phyloP scores from a whole-genome alignment of 1,139 yeast species.

The Debaryomyces sp. region DNA sequence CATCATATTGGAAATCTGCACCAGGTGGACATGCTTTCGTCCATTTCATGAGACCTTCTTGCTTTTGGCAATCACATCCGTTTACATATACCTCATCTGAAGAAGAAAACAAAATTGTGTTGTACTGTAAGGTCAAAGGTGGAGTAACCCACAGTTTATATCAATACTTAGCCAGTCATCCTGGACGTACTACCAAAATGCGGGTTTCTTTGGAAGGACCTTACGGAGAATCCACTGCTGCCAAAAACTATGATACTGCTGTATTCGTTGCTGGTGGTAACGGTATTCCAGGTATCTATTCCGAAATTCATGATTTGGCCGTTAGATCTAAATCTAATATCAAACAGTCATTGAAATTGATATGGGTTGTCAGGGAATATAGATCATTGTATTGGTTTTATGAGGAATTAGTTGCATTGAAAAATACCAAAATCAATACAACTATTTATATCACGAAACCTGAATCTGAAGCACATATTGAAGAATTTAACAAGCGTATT shows the following conservation, averaged over 20 bases:
- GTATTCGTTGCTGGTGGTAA: constrained; percentile 46
- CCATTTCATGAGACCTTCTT: constrained; percentile 39
- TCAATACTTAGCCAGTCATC: constrained; percentile 29
- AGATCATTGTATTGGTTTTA: constrained; percentile 36
- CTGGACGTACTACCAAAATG: constrained; percentile 27
- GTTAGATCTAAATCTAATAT: constrained; percentile 13
- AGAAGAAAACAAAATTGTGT: constrained; percentile 24
- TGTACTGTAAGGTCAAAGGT: constrained; percentile 39
- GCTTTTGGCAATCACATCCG: constrained; percentile 50
- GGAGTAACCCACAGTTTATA: constrained; percentile 39
- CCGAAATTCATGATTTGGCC: constrained; percentile 37
- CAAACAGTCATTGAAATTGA: constrained; percentile 29
- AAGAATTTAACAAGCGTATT: constrained; percentile 14
- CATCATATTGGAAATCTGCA: constrained; percentile 40
- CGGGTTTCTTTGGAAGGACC: constrained; percentile 47
- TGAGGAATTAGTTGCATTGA: constrained; percentile 31
- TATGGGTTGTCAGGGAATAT: constrained; percentile 41
- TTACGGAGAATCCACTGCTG: constrained; percentile 38
- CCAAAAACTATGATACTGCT: constrained; percentile 33
- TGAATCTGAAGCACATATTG: constrained; percentile 12
- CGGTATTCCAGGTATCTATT: constrained; percentile 46
- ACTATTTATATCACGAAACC: constrained; percentile 39
- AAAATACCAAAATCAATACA: constrained; percentile 27
- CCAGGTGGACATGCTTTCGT: constrained; percentile 59
- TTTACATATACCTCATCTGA: constrained; percentile 36